Base-by-base conservation (phyloP, 768 basidiomycete species). In the Hericium rajendrae region DNA sequence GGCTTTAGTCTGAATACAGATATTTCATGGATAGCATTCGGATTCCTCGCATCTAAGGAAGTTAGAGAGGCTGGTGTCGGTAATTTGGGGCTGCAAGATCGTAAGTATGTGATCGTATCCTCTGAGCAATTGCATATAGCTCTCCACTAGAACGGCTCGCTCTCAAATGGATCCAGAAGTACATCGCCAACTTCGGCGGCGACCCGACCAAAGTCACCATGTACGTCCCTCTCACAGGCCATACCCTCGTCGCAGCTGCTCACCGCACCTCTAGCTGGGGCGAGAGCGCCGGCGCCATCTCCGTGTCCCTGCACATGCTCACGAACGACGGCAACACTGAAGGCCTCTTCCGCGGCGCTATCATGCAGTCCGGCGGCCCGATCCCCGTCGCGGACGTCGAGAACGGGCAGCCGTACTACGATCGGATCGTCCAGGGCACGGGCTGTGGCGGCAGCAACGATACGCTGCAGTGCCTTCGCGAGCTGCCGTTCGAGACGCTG, bases 71-170 rank as follows among this genome's bases (percentile, higher is more conserved):
- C 76, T 3, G 77, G 76, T 1, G 71, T 80, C 8, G 81, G 78
- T 1, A 88, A 87, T 64, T 71, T 85, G 20, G 86, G 86, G n/a
- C 69, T 88, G 22, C 78, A 78, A 57, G 85, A 87, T 69, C 81
- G 81, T 81, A 62, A 67, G 79, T 71, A 13, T 26, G 6, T n/a
- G 0, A 6, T 22, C 13, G 2, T 18, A 18, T 11, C 3, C 15
- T 11, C 8, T 48, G 10, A 16, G 9, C 9, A 20, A 16, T 8
- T 1, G 6, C 18, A 6, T 20, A 4, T 12, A 13, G 22, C 38
- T 24, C 4, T 40, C 54, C 28, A 11, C 50, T 18, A 85, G 79
- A 82, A 64, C 74, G 80, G 24, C 68, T 78, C 38, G 84, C 81
- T 2, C 63, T 88, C 6, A 67, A 78, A 56, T 88, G 86, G 86